Base-by-base conservation (phyloP, 2,329 filamentous ascomycete species). In the Exophiala sp. region DNA sequence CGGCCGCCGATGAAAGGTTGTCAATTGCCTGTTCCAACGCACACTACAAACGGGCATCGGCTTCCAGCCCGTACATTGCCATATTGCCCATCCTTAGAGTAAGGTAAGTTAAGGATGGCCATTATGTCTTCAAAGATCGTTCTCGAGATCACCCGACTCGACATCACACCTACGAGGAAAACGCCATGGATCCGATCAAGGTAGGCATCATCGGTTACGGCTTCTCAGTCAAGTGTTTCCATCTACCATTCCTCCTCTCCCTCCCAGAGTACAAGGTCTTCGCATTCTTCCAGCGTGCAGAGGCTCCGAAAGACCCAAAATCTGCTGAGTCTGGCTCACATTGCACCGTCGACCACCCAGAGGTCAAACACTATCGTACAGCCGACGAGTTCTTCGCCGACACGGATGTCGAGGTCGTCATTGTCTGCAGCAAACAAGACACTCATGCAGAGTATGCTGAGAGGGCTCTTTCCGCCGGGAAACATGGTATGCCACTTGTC, bases 181-280 rank as follows among this genome's bases (percentile, higher is more conserved):
- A 14, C 12, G 40, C 47, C 39, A 59, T 55, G 50, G 40, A 29
- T 12, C 50, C 66, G 20, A 66, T 79, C 65, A 83, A 83, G 59
- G 76, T 83, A 52, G 80, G 78, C 41, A 68, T 84, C 38, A 75
- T 84, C 54, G 81, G 81, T 64, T 84, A 82, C 66, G 81, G 81
- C 63, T 70, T 82, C 65, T 81, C 78, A 47, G 87, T 88, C 71
- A 91, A 91, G 68, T 78, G 88, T 73, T 92, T 91, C 73, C 88
- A 92, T 71, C 89, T 91, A 66, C 88, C 88, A 58, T 87, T 90
- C 72, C 79, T 92, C 71, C 73, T 75, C 47, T 77, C 79, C 29
- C 81, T 85, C 0, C 78, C 84, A 7, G 74, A 81, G 50, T 78
- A 90, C 66, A 82, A 78, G 47, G 80, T 92, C 14, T 81, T 89